Base-by-base conservation (phyloP, 192 early-diverging fungal genomes). In the Coemansia asiatica region DNA sequence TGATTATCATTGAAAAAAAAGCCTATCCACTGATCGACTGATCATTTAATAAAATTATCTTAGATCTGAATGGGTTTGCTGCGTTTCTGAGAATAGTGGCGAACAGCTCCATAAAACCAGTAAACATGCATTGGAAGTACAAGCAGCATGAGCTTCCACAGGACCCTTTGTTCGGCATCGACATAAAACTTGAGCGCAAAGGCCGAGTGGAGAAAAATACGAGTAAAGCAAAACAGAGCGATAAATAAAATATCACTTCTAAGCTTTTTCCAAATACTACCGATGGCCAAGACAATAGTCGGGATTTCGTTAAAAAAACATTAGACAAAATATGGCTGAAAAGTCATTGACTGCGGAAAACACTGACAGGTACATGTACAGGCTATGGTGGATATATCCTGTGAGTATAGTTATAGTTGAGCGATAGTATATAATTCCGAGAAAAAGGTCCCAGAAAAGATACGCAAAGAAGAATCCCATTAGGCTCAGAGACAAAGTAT, bases 331-430 rank as follows among this genome's bases (percentile, higher is more conserved):
- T 12, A 80, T 65, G 0, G 75, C 64, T 0, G 76, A 64, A 23
- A 79, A 67, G 13, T 60, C 61, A 3, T 66, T 55, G 0, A n/a
- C 26, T 27, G 76, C 67, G 18, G 83, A 60, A 64, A 75, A 69
- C 10, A 83, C 18, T 0, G 62, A 33, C 19, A 79, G 46, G 2
- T 58, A 58, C n/a, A 73, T 73, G 59, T 87, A 90, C 29, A 83
- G 63, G 21, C 75, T 80, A 60, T 90, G 88, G 69, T 90, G 88
- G 31, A 88, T 80, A 69, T 85, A 90, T 6, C 87, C 88, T 9
- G 79, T 86, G 36, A 87, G 46, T 3, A 71, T 18, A 23, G 72
- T 76, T 31, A 90, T 87, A 7, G 79, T 77, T 10, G 79, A 71
- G 13, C 74, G 78, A 66, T 90, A 89, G 60, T 73, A 84, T 19